phyloP scores from a whole-genome alignment of 1,139 yeast species.

The Suhomyces choctaworum region DNA sequence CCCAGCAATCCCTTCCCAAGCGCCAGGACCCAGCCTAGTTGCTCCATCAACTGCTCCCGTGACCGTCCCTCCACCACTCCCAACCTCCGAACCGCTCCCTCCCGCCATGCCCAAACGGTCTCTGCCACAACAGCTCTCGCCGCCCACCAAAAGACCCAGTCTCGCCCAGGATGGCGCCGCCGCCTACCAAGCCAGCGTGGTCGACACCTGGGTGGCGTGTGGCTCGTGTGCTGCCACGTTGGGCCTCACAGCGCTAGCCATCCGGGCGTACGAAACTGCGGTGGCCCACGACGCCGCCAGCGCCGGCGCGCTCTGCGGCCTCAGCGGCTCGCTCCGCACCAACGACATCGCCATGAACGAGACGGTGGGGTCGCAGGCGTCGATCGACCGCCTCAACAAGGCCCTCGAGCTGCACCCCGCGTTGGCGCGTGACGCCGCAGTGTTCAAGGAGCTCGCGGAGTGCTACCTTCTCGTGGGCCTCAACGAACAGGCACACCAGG shows the following conservation, averaged over 20 bases:
- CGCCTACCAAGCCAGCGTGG: conserved; percentile 26
- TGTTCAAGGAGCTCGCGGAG: conserved; percentile 52
- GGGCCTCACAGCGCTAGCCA: conserved; percentile 42
- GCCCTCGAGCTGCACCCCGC: conserved; percentile 37
- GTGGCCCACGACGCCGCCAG: conserved; percentile 45
- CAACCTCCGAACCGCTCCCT: not conserved
- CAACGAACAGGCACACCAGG: conserved; percentile 52
- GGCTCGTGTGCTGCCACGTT: conserved; percentile 52
- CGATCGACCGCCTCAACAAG: conserved; percentile 44
- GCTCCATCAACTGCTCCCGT: not conserved
- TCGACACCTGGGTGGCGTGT: conserved; percentile 51
- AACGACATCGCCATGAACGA: conserved; percentile 39
- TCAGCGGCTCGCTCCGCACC: conserved; percentile 40
- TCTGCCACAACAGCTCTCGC: conserved; percentile 8
- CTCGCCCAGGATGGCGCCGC: conserved; percentile 10
- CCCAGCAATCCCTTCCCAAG: not conserved
- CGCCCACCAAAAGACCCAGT: conserved; percentile 13
- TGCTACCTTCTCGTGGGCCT: conserved; percentile 49
- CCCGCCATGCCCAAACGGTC: conserved; percentile 14
- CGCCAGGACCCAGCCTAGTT: not conserved
- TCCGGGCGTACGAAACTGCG: conserved; percentile 48
- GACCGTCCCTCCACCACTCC: not conserved
- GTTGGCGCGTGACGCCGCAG: conserved; percentile 32
- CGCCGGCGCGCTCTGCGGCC: conserved; percentile 43
- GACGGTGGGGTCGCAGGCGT: conserved; percentile 41